Conservation (phyloP, 1,284 basidiomycete genomes). For the Xerocomus amazonicus region DNA sequence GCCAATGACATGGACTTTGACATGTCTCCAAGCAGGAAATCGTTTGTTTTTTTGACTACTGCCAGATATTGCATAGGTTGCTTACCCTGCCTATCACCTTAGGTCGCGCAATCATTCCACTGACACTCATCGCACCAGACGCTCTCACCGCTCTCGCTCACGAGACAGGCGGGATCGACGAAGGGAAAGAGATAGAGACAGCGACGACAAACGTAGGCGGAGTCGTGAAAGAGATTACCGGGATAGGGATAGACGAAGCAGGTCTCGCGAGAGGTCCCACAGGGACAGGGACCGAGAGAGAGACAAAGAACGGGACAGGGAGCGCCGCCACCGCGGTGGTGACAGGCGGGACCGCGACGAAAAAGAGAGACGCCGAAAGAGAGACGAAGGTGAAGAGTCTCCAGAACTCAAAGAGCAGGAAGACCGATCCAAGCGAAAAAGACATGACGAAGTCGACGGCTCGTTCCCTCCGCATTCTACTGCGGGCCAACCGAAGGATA, state of each 20-base stretch:
- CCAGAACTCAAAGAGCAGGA: conserved; percentile 41
- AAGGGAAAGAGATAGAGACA: conserved; percentile 50
- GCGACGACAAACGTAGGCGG: conserved; percentile 50
- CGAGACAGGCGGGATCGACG: conserved; percentile 49
- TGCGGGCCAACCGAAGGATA: conserved; percentile 41
- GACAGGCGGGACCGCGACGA: conserved; percentile 50
- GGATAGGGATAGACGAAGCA: conserved; percentile 43
- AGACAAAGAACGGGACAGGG: conserved; percentile 40
- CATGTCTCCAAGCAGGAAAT: conserved; percentile 59
- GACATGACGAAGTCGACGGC: conserved; percentile 46
- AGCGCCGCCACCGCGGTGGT: conserved; percentile 44
- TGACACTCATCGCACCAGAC: conserved; percentile 66
- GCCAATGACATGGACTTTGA: conserved; percentile 58
- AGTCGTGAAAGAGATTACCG: conserved; percentile 53
- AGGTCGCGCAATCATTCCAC: conserved; percentile 69
- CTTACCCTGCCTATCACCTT: conserved; percentile 15
- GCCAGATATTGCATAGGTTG: conserved; percentile 1
- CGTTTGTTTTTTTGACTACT: conserved; percentile 43
- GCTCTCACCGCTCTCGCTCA: conserved; percentile 68
- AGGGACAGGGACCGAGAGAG: conserved; percentile 45
- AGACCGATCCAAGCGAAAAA: conserved; percentile 57
- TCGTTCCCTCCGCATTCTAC: conserved; percentile 31
- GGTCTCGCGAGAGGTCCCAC: conserved; percentile 43
- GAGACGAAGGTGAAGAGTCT: conserved; percentile 51
- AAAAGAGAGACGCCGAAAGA: conserved; percentile 54